Evolutionary conservation across 73 alveolate species (phyloP).

Genomic region (Tetrahymena elliotti): DNA sequence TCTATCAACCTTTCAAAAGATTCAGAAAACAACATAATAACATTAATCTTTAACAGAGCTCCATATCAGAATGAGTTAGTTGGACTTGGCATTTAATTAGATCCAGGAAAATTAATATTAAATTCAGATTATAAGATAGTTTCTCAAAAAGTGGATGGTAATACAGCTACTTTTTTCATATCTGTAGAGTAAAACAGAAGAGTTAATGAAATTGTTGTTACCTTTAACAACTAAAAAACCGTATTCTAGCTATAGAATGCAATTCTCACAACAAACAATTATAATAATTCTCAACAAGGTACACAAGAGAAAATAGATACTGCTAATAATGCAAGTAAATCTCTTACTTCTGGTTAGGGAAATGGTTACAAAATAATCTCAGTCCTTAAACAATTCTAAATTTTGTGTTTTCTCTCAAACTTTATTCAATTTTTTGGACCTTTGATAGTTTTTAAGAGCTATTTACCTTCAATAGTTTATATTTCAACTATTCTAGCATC

Average conservation of each 20-base stretch:
- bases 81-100: background rate
- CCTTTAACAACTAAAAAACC: background rate
- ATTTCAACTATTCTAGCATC: background rate
- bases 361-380: background rate
- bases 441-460: background rate
- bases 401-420: background rate
- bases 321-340: background rate
- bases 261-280: background rate
- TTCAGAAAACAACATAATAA: background rate
- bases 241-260: background rate
- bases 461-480: background rate
- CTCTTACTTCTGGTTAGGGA: background rate
- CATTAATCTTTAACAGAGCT: background rate
- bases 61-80: background rate
- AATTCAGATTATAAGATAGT: background rate
- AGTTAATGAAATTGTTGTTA: background rate
- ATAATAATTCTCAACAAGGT: background rate
- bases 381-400: background rate
- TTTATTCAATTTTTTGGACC: background rate
- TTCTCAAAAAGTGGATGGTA: background rate
- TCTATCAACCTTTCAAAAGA: background rate
- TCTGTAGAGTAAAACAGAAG: background rate
- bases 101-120: background rate
- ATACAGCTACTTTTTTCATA: background rate
- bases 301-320: background rate